Conservation (phyloP, 208 protist genomes). For the Trypanosoma theileri region DNA sequence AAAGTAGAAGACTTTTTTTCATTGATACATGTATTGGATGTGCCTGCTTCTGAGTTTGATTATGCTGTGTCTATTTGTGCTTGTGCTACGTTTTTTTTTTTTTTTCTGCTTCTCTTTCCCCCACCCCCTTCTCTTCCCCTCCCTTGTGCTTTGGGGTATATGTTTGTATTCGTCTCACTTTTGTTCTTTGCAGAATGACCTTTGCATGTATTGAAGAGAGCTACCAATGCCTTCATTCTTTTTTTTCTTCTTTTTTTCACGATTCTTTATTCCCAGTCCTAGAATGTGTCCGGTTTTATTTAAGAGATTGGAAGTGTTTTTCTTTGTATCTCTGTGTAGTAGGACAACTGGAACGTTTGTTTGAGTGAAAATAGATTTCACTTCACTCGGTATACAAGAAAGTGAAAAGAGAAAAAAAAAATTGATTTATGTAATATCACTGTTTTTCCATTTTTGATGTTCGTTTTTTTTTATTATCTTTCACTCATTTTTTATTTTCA, state of each 20-base stretch:
- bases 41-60: not conserved
- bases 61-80: not conserved
- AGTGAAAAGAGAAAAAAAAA: no score
- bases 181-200: constrained; percentile 10
- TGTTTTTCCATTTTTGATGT: no score
- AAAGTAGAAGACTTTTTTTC: constrained; percentile 1
- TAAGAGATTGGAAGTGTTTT: not conserved
- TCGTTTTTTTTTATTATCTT: no score
- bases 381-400: no score
- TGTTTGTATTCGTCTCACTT: not conserved
- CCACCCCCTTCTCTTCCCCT: not conserved
- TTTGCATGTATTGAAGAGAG: not conserved
- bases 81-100: not conserved
- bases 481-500: no score
- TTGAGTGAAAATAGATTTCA: no score
- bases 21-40: not conserved
- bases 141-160: constrained; percentile 2
- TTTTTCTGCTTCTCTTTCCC: constrained; percentile 4
- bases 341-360: no score
- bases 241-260: constrained; percentile 27
- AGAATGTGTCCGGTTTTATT: not conserved
- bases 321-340: not conserved
- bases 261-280: constrained; percentile 6
- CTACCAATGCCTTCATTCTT: not conserved
- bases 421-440: no score